Evolutionary conservation across 1,284 basidiomycete species (phyloP).

Genomic region (Sanguinoderma infundibulare): DNA sequence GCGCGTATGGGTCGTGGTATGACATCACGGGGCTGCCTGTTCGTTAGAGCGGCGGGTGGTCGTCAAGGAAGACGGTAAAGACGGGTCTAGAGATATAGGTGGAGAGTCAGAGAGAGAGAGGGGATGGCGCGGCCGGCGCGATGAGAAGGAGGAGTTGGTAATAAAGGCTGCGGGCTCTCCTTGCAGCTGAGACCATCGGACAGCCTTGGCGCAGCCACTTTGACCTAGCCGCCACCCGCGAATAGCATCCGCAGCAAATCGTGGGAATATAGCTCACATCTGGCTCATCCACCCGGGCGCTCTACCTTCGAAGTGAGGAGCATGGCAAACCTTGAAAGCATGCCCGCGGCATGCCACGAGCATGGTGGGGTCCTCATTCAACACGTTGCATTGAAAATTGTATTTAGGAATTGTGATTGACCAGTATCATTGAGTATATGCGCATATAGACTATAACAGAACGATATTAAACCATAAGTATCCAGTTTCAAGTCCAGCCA

Average conservation of each 20-base stretch:
- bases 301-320: too few species aligned
- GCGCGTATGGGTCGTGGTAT: conserved; percentile 54
- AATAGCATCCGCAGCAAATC: too few species aligned
- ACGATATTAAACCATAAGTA: neutral
- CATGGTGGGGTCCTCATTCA: neutral
- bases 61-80: neutral
- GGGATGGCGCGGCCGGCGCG: conserved; percentile 20
- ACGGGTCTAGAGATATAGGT: neutral
- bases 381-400: neutral
- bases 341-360: too few species aligned
- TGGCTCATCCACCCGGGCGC: too few species aligned
- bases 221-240: conserved; percentile 11
- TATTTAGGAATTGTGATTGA: neutral
- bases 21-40: conserved; percentile 38
- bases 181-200: conserved; percentile 5
- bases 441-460: neutral
- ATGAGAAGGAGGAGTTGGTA: conserved; percentile 7
- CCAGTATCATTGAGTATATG: neutral
- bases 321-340: too few species aligned
- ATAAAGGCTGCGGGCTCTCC: neutral
- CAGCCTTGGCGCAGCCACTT: conserved; percentile 17
- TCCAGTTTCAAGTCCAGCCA: neutral
- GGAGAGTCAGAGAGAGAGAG: neutral
- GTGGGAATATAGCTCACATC: too few species aligned
- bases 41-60: conserved; percentile 10